A percentile compares a stretch with the other conserved stretches of the same genome.
phyloP scores from a whole-genome alignment of 2,329 filamentous ascomycete genomes.

The Phoma herbarum region DNA sequence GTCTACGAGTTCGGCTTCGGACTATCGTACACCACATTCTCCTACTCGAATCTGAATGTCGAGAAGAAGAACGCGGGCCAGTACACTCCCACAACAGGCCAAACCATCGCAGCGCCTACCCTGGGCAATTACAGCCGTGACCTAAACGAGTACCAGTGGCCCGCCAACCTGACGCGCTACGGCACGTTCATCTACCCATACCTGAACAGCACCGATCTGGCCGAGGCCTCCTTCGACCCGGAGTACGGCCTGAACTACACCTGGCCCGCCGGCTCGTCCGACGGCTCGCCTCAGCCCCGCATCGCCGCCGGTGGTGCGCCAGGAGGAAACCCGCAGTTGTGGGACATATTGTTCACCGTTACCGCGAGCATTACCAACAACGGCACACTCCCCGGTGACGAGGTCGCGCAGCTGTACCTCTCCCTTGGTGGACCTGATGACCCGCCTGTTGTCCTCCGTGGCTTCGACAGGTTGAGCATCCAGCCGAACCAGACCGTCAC shows the following conservation, averaged over 20 bases:
- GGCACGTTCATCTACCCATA: slow-evolving; percentile 74
- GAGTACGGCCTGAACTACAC: slow-evolving; percentile 67
- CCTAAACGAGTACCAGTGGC: slow-evolving; percentile 73
- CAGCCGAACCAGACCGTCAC: slow-evolving; percentile 71
- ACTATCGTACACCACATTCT: slow-evolving; percentile 80
- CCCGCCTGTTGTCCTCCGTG: slow-evolving; percentile 71
- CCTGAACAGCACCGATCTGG: slow-evolving; percentile 69
- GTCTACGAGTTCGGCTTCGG: slow-evolving; percentile 85
- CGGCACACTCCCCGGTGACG: slow-evolving; percentile 70
- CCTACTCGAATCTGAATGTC: slow-evolving; percentile 73
- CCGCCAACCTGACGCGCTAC: slow-evolving; percentile 63
- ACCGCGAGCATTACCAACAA: slow-evolving; percentile 76
- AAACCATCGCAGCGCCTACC: slow-evolving; percentile 69
- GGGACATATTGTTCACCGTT: slow-evolving; percentile 73
- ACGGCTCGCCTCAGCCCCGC: slow-evolving; percentile 66
- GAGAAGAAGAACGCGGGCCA: slow-evolving; percentile 58
- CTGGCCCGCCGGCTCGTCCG: slow-evolving; percentile 66
- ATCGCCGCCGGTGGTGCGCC: slow-evolving; percentile 70
- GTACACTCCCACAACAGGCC: slow-evolving; percentile 69
- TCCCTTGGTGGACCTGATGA: slow-evolving; percentile 81
- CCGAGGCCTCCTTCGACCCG: slow-evolving; percentile 65
- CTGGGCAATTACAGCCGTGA: slow-evolving; percentile 72
- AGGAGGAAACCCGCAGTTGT: slow-evolving; percentile 70
- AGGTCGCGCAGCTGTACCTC: slow-evolving; percentile 79
- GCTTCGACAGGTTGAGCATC: slow-evolving; percentile 81